Evolutionary conservation across 805 yeast species (phyloP).

Genomic region (Sungouiella blattae): DNA sequence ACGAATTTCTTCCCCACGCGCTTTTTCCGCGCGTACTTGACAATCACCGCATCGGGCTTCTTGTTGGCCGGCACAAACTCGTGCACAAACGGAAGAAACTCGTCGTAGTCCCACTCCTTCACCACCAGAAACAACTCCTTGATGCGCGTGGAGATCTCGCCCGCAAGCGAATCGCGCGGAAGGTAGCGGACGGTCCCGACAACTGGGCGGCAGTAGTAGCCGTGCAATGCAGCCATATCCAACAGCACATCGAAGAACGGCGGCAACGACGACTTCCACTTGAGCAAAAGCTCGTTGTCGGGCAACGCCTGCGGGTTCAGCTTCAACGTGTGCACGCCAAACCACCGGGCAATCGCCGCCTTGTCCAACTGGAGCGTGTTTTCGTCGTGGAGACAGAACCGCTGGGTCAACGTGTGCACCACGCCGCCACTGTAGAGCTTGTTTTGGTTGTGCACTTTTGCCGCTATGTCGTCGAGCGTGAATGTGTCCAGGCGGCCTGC

Average conservation of each 20-base stretch:
- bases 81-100: constrained; percentile 32
- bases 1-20: constrained; percentile 30
- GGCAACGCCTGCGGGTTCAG: constrained; percentile 9
- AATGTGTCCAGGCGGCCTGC: constrained; percentile 15
- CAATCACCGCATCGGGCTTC: constrained; percentile 34
- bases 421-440: constrained; percentile 32
- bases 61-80: constrained; percentile 31
- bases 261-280: constrained; percentile 64
- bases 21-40: constrained; percentile 37
- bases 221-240: constrained; percentile 51
- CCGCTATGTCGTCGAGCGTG: constrained; percentile 12
- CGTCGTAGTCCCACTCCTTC: constrained; percentile 38
- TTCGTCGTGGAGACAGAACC: constrained; percentile 33
- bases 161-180: constrained; percentile 45
- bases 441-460: constrained; percentile 25
- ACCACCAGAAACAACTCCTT: constrained; percentile 30
- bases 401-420: constrained; percentile 47
- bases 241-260: constrained; percentile 58
- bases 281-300: constrained; percentile 55
- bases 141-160: constrained; percentile 23
- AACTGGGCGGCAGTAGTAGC: constrained; percentile 50
- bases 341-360: constrained; percentile 51
- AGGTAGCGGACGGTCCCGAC: constrained; percentile 50
- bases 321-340: constrained; percentile 53
- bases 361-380: constrained; percentile 39